Evolutionary conservation across 2,329 filamentous ascomycete species (phyloP), one percentile per base, ranked within the genome.

Genomic region (Paraphaeosphaeria minitans): DNA sequence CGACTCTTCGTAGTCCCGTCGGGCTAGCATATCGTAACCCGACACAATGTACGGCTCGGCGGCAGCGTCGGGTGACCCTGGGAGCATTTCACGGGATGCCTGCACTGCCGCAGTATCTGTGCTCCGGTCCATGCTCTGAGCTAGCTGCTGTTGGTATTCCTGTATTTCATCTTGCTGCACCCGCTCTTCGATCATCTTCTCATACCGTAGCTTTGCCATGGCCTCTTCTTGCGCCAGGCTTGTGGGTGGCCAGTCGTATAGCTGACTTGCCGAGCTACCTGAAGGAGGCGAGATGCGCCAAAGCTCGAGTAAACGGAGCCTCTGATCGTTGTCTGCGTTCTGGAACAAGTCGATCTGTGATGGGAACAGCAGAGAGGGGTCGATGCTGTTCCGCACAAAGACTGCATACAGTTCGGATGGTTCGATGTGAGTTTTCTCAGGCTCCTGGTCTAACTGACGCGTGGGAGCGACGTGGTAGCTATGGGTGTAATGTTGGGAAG

Each of bases 401-500:
- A 91, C 82, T 14, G 81, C 79, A 65, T 89, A 85, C 8, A 85
- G 29, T 80, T 83, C 47, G 29, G 72, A 72, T 19, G 59, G 50
- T 13, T 73, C 69, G 35, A 74, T 69, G 12, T 75, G 68, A 16
- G 67, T 73, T 56, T 71, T 72, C n/a, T 53, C 59, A 39, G 67
- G 80, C 24, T 67, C 59, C 31, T 69, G 66, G 9, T 67, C 67
- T 19, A 66, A 64, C 49, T 68, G 71, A 33, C 67, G 66, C 41
- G 66, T 58, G 73, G 74, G 70, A 5, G 65, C 81, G 61, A 88
- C 73, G 73, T 96, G 91, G 46, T 89, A 82, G 9, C 91, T 92
- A 72, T 93, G 92, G 64, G 89, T 89, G 76, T 96, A 96, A 76
- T 96, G 92, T 71, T 91, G 89, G 10, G 91, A 90, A 66, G 91